Conservation (phyloP, 2,329 filamentous ascomycete species). For the Tolypocladium cylindrosporum region DNA sequence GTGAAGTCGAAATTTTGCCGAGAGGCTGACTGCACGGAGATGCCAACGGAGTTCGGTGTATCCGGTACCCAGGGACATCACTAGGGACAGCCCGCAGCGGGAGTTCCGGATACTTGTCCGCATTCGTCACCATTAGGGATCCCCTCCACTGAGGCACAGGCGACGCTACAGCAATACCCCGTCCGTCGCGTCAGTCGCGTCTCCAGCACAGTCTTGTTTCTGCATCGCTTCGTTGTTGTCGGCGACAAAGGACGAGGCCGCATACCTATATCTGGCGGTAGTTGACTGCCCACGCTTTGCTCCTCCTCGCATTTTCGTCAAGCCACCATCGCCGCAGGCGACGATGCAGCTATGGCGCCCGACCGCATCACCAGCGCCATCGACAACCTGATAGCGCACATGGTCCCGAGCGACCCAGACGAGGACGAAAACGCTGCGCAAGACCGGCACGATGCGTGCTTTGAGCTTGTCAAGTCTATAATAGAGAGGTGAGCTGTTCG, state of each 20-base stretch:
- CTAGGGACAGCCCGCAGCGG: background rate
- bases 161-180: background rate
- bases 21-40: conserved; percentile 10
- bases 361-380: conserved; percentile 70
- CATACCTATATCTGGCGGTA: background rate
- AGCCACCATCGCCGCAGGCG: conserved; percentile 10
- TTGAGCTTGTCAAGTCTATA: conserved; percentile 39
- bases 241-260: background rate
- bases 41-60: background rate
- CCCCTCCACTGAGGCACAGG: conserved; percentile 2
- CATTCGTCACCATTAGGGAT: conserved; percentile 3
- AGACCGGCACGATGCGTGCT: conserved; percentile 55
- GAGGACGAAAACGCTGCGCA: conserved; percentile 61
- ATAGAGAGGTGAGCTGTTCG: conserved; percentile 36
- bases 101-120: conserved; percentile 11
- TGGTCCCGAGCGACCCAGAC: conserved; percentile 55
- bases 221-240: background rate
- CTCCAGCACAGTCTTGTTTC: conserved; percentile 10
- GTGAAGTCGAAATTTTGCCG: conserved; percentile 23
- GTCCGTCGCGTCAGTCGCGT: conserved; percentile 16
- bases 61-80: background rate
- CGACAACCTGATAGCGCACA: conserved; percentile 64
- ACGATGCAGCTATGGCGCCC: conserved; percentile 46
- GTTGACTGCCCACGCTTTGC: background rate
- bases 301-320: background rate